Conservation (phyloP, 1,284 basidiomycete genomes). For the Neonothopanus nambi region DNA sequence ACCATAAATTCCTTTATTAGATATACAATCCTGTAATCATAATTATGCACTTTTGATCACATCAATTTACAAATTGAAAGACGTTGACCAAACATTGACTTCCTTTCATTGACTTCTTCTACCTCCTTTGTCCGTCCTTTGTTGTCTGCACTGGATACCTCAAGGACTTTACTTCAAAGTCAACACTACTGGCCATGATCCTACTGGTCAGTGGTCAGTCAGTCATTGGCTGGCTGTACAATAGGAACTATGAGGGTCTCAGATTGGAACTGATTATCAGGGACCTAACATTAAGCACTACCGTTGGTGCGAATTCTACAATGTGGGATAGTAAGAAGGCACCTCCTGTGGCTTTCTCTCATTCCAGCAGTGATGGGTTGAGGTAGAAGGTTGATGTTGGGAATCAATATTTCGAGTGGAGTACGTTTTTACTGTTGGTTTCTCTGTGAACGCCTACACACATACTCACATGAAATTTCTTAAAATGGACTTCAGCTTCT, state of each 20-base stretch:
- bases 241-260: slow-evolving; percentile 3
- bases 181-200: slow-evolving; percentile 21
- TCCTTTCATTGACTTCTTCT: too few relatives aligned
- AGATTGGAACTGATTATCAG: slow-evolving; percentile 7
- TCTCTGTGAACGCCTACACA: not conserved
- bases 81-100: too few relatives aligned
- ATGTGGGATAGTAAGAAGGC: slow-evolving; percentile 10
- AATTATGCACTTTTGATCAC: too few relatives aligned
- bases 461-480: too few relatives aligned
- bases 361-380: slow-evolving; percentile 4
- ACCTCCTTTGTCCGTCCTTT: too few relatives aligned
- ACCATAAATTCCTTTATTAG: too few relatives aligned
- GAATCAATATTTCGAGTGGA: slow-evolving; percentile 7
- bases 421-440: not conserved
- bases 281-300: slow-evolving; percentile 4
- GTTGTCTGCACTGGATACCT: too few relatives aligned
- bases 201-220: slow-evolving; percentile 19
- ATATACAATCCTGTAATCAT: too few relatives aligned
- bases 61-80: too few relatives aligned
- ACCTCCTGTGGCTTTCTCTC: slow-evolving; percentile 3
- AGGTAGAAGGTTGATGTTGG: slow-evolving; percentile 7
- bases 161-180: too few relatives aligned
- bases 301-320: slow-evolving; percentile 4
- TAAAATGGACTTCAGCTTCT: slow-evolving; percentile 22
- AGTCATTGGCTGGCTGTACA: slow-evolving; percentile 22